phyloP scores from a whole-genome alignment of 345 rosid genomes.

The Eucalyptus shirleyi region DNA sequence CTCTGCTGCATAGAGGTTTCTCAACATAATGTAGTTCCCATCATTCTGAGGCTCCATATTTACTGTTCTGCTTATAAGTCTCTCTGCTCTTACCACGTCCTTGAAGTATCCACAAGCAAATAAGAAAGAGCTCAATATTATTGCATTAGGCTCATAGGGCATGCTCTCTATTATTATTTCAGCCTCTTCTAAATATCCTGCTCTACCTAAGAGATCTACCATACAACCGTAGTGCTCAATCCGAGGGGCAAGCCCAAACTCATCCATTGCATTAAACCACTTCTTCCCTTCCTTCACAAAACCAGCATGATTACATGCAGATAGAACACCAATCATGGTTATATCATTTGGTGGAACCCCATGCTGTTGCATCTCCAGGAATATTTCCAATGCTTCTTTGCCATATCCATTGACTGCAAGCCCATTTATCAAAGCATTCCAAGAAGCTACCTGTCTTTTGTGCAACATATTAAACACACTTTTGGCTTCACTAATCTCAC shows the following conservation, averaged over 20 bases:
- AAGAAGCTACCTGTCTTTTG: slow-evolving; percentile 38
- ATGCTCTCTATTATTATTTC: slow-evolving; percentile 43
- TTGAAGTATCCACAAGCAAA: slow-evolving; percentile 51
- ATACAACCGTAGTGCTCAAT: slow-evolving; percentile 75
- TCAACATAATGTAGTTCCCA: slow-evolving; percentile 47
- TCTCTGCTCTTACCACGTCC: slow-evolving; percentile 42
- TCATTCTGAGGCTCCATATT: slow-evolving; percentile 39
- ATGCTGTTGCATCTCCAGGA: slow-evolving; percentile 26
- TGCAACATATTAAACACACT: slow-evolving; percentile 29
- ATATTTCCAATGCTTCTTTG: slow-evolving; percentile 36
- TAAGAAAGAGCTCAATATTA: slow-evolving; percentile 57
- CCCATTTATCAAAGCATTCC: slow-evolving; percentile 75
- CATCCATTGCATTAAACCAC: slow-evolving; percentile 48
- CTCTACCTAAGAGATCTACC: slow-evolving; percentile 62
- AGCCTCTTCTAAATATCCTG: slow-evolving; percentile 55
- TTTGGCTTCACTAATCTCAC: slow-evolving; percentile 45
- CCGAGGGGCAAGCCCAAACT: slow-evolving; percentile 29
- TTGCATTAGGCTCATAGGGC: slow-evolving; percentile 56
- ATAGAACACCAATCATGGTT: slow-evolving; percentile 51
- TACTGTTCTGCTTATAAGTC: slow-evolving; percentile 18
- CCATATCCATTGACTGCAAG: slow-evolving; percentile 65
- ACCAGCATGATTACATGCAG: slow-evolving; percentile 83
- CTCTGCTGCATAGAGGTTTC: slow-evolving; percentile 58
- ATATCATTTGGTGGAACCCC: slow-evolving; percentile 50
- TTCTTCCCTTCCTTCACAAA: slow-evolving; percentile 58